phyloP scores from a whole-genome alignment of 257 asterid genomes.

The Cinchona pubescens region DNA sequence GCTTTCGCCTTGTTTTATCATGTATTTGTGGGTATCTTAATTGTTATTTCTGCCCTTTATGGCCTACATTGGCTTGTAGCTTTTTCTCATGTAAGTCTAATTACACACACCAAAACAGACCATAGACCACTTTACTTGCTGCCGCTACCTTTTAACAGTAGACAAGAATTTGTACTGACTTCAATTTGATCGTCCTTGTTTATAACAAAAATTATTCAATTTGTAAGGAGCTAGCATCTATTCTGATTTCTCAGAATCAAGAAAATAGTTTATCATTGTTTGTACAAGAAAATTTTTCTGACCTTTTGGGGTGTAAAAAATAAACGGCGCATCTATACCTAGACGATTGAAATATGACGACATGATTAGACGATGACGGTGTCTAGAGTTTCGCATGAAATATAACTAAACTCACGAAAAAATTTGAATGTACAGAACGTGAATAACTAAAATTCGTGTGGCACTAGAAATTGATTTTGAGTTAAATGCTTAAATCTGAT shows the following conservation, averaged over 20 bases:
- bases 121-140: background rate
- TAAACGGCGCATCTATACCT: too few species aligned
- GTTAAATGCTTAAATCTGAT: too few species aligned
- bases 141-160: background rate
- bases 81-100: background rate
- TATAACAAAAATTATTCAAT: background rate
- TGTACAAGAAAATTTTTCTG: background rate
- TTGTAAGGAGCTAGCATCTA: background rate
- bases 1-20: background rate
- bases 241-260: too few species aligned
- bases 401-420: too few species aligned
- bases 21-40: background rate
- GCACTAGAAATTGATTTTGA: too few species aligned
- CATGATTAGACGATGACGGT: too few species aligned
- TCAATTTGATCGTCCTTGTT: background rate
- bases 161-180: background rate
- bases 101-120: slow-evolving; percentile 7
- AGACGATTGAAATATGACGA: too few species aligned
- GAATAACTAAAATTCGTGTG: too few species aligned
- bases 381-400: too few species aligned
- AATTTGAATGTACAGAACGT: too few species aligned
- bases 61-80: background rate
- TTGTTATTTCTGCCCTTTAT: background rate
- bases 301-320: background rate
- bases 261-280: background rate